A percentile compares a stretch with the other conserved stretches of the same genome.
Conservation (phyloP, 805 yeast genomes). For the Hanseniaspora lachancei region DNA sequence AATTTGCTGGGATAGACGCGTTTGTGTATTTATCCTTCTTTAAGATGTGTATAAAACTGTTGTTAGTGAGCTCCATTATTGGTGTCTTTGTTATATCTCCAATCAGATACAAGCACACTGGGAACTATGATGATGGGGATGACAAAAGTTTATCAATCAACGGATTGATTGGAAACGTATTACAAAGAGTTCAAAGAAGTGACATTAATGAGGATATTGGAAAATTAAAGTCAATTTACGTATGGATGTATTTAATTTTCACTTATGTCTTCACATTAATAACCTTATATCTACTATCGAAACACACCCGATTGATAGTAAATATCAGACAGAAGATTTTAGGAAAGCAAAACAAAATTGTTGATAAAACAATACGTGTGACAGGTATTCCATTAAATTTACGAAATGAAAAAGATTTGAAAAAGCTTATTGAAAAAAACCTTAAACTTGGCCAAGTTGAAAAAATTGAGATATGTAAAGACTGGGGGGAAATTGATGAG, state of each 20-base stretch:
- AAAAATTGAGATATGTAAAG: slow-evolving; percentile 65
- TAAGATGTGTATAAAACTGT: slow-evolving; percentile 66
- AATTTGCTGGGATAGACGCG: slow-evolving; percentile 89
- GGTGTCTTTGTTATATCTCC: slow-evolving; percentile 74
- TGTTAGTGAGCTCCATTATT: slow-evolving; percentile 51
- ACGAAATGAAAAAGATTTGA: slow-evolving; percentile 56
- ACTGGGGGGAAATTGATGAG: slow-evolving; percentile 65
- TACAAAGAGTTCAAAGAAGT: slow-evolving; percentile 20
- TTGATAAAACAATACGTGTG: slow-evolving; percentile 79
- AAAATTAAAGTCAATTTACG: slow-evolving; percentile 30
- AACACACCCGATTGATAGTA: slow-evolving; percentile 63
- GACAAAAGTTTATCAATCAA: slow-evolving; percentile 19
- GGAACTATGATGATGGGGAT: slow-evolving; percentile 54
- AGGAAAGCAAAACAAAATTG: slow-evolving; percentile 75
- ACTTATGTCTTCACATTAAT: slow-evolving; percentile 73
- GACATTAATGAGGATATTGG: slow-evolving; percentile 33
- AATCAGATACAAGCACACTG: slow-evolving; percentile 68
- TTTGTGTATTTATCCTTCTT: slow-evolving; percentile 83
- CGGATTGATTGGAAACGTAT: neutral
- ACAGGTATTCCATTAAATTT: slow-evolving; percentile 80
- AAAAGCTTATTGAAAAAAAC: slow-evolving; percentile 53
- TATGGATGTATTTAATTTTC: slow-evolving; percentile 77
- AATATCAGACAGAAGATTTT: slow-evolving; percentile 64
- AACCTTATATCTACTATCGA: slow-evolving; percentile 45
- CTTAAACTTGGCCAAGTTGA: slow-evolving; percentile 71